These are phyloP conservation scores for Bryoerythrophyllum caledonicum DNA, from an alignment of 225 moss, liverwort and hornwort genomes.

Conservation along the genomic window DNA sequence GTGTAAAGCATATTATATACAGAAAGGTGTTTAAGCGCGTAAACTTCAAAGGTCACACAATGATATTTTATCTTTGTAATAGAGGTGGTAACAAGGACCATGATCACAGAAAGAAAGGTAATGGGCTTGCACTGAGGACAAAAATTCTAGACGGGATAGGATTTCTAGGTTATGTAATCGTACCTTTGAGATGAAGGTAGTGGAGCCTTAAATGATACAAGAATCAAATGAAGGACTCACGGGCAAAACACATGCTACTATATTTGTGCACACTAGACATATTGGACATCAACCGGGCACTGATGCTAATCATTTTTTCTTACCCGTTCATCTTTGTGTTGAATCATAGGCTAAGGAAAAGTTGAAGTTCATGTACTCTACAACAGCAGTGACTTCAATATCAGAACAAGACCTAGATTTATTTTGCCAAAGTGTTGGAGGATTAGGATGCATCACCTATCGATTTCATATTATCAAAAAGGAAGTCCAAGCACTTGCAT, in stretches of 20 bases:
- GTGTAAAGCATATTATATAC: background rate
- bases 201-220: background rate
- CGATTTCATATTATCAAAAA: too few species aligned
- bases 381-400: too few species aligned
- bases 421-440: background rate
- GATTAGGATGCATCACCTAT: background rate
- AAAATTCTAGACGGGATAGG: background rate
- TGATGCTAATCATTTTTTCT: background rate
- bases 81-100: background rate
- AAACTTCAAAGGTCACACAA: background rate
- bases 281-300: background rate
- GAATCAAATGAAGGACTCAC: background rate
- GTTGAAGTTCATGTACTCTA: background rate
- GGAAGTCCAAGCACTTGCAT: too few species aligned
- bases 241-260: background rate
- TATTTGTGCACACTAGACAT: background rate
- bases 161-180: background rate
- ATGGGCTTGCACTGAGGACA: background rate
- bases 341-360: background rate
- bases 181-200: background rate
- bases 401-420: background rate
- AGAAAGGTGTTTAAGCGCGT: background rate
- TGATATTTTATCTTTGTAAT: background rate
- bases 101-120: background rate
- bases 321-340: background rate